Evolutionary conservation across 2,329 filamentous ascomycete species (phyloP).

Genomic region (Cercospora sp.): DNA sequence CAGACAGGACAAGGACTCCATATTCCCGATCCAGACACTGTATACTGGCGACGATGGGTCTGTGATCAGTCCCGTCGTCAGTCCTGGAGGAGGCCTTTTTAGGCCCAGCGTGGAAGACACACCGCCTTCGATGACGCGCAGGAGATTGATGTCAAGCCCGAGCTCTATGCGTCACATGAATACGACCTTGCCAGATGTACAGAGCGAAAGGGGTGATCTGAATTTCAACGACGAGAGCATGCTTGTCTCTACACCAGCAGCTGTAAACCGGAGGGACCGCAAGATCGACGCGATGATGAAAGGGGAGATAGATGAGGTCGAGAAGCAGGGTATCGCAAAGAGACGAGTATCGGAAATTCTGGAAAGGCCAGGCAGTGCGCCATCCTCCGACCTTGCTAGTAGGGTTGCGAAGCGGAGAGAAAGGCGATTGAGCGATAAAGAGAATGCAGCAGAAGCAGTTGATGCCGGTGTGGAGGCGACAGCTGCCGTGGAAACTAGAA

Average conservation of each 20-base stretch:
- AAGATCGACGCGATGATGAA: slow-evolving; percentile 47
- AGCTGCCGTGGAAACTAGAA: neutral
- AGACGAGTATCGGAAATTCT: slow-evolving; percentile 16
- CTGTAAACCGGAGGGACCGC: slow-evolving; percentile 38
- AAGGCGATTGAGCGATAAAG: slow-evolving; percentile 20
- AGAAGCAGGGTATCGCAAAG: slow-evolving; percentile 30
- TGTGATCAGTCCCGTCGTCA: slow-evolving; percentile 11
- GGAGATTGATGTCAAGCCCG: slow-evolving; percentile 24
- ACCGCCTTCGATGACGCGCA: slow-evolving; percentile 41
- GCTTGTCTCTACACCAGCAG: slow-evolving; percentile 50
- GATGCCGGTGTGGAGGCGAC: neutral
- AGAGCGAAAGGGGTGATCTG: slow-evolving; percentile 40
- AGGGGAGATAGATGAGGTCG: slow-evolving; percentile 45
- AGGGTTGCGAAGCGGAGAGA: slow-evolving; percentile 15
- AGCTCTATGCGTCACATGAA: slow-evolving; percentile 34
- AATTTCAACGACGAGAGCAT: slow-evolving; percentile 51
- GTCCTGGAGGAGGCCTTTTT: slow-evolving; percentile 23
- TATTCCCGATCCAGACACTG: slow-evolving; percentile 26
- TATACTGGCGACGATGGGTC: slow-evolving; percentile 38
- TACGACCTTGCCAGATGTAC: slow-evolving; percentile 27
- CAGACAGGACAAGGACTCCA: slow-evolving; percentile 27
- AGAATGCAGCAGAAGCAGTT: slow-evolving; percentile 8
- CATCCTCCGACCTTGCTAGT: slow-evolving; percentile 13
- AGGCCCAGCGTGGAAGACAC: slow-evolving; percentile 47
- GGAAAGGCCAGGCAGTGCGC: slow-evolving; percentile 16